phyloP scores from a whole-genome alignment of 108 stramenopile species.

The Skeletonema marinoi region DNA sequence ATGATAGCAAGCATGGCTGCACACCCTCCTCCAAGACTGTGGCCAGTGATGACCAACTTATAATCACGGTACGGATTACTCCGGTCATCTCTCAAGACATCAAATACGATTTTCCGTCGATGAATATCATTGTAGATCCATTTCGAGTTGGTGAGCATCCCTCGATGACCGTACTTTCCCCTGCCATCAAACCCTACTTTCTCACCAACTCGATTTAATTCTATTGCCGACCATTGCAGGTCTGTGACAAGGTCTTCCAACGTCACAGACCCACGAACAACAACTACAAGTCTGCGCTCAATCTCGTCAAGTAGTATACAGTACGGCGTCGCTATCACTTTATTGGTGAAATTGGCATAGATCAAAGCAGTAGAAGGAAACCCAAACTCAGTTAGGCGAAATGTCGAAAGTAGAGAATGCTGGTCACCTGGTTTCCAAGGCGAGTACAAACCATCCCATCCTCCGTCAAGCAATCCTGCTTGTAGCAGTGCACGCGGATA shows the following conservation, averaged over 20 bases:
- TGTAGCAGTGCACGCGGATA: slow-evolving; percentile 9
- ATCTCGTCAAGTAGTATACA: slow-evolving; percentile 25
- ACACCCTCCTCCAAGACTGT: slow-evolving; percentile 6
- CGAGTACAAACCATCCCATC: neutral
- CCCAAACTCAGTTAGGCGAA: slow-evolving; percentile 19
- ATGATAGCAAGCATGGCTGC: slow-evolving; percentile 7
- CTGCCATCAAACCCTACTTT: slow-evolving; percentile 16
- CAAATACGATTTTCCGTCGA: neutral
- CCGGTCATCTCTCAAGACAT: neutral
- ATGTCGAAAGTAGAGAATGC: slow-evolving; percentile 3
- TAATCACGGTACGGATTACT: neutral
- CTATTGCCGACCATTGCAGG: slow-evolving; percentile 1
- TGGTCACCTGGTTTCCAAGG: neutral
- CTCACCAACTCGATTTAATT: slow-evolving; percentile 18
- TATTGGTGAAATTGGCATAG: slow-evolving; percentile 14
- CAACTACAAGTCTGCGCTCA: slow-evolving; percentile 17
- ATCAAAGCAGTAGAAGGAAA: slow-evolving; percentile 5
- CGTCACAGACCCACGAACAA: slow-evolving; percentile 21
- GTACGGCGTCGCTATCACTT: slow-evolving; percentile 16
- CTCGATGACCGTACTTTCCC: slow-evolving; percentile 3
- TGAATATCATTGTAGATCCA: slow-evolving; percentile 29
- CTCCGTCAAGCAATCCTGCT: slow-evolving; percentile 8
- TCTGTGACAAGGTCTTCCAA: slow-evolving; percentile 30
- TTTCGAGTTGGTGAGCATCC: slow-evolving; percentile 32
- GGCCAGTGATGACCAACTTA: slow-evolving; percentile 13